Conservation (phyloP, 1,284 basidiomycete species). For the Stereum hirsutum region DNA sequence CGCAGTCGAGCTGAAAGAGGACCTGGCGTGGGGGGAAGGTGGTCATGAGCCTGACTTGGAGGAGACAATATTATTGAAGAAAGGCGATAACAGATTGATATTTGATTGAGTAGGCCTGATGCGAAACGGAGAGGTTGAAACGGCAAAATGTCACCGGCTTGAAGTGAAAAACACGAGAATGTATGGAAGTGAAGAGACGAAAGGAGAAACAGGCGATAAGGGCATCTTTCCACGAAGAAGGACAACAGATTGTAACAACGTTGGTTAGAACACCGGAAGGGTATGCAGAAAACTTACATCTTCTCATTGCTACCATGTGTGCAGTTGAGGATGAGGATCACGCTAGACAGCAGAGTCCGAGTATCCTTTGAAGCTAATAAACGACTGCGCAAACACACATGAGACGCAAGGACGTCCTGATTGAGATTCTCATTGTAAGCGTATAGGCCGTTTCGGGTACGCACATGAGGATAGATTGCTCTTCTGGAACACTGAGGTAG, state of each 20-base stretch:
- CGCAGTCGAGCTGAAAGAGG: constrained; percentile 34
- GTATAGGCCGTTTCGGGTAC: constrained; percentile 1
- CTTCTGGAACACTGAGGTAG: constrained; percentile 60
- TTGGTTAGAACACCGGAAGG: constrained; percentile 3
- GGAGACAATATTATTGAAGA: not conserved
- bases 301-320: constrained; percentile 42
- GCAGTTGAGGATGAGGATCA: constrained; percentile 71
- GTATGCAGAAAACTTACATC: constrained; percentile 36
- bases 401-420: not conserved
- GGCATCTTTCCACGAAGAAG: not conserved
- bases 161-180: too few species aligned
- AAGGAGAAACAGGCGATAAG: not conserved
- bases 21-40: too few species aligned
- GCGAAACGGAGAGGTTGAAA: not conserved
- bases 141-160: not conserved
- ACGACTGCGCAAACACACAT: constrained; percentile 38
- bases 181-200: not conserved
- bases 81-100: too few species aligned
- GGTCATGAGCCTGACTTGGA: too few species aligned
- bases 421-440: not conserved
- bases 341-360: constrained; percentile 47
- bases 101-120: too few species aligned
- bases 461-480: constrained; percentile 69
- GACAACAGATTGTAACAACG: constrained; percentile 2
- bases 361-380: constrained; percentile 61